Base-by-base conservation (phyloP, 192 early-diverging fungal genomes). In the Kickxella alabastrina region DNA sequence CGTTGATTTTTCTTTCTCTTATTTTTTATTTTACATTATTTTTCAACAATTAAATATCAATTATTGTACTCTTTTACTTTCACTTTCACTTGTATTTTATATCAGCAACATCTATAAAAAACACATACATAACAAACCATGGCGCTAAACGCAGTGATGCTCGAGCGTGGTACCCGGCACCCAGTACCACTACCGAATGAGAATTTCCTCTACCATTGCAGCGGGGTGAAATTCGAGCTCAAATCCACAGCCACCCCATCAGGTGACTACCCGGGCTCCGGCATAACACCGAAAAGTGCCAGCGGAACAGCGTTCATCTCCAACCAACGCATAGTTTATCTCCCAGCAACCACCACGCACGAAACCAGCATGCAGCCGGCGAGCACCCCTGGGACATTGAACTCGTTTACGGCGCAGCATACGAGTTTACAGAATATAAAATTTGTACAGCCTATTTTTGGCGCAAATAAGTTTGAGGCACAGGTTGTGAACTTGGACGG, bases 191-290 rank as follows among this genome's bases (percentile, higher is more conserved):
- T 66, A 10, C 70, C 63, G 1, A 55, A 52, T 17, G 70, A 74
- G 47, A 74, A 74, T 52, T 74, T 74, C 52, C 59, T 74, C 12
- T 74, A 74, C 55, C 70, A 74, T 28, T 66, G 64, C 70, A 67
- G 53, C 62, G 70, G 70, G 19, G 70, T 74, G n/a, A 66, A 62
- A 19, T 55, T 74, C 24, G 64, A 67, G 57, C 70, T 74, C n/a
- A 62, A 58, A 21, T 56, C 40, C 43, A 58, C 58, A 21, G 56
- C 40, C 43, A 58, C 58, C 29, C 49, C 54, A 32, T 47, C 49
- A 7, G 46, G 46, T 29, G 31, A 48, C 15, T 74, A 74, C 53
- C 70, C 63, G 4, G 70, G 70, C 24, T 52, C 57, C 44, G 23
- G 51, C 4, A 39, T 55, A 10, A 26, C 51, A 17, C 38, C 46